phyloP scores from a whole-genome alignment of 73 alveolate genomes.

The Paramecium sonneborni region DNA sequence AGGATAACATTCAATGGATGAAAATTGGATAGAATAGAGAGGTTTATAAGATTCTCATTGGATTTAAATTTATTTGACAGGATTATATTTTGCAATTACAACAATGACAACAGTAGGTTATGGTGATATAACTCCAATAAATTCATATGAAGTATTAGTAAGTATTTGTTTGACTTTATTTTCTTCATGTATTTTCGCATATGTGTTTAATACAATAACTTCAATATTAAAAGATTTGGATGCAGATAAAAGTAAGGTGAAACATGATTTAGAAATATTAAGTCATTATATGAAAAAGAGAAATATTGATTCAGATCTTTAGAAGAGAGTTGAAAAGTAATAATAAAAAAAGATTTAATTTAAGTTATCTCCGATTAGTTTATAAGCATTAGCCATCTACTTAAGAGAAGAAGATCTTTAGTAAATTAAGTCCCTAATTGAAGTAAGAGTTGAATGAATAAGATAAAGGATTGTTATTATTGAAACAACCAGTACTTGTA shows the following conservation, averaged over 20 bases:
- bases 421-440: background rate
- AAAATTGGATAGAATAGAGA: conserved; percentile 17
- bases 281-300: conserved; percentile 22
- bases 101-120: conserved; percentile 56
- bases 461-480: conserved; percentile 31
- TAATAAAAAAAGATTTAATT: background rate
- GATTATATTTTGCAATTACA: conserved; percentile 48
- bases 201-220: conserved; percentile 38
- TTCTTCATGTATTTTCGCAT: conserved; percentile 38
- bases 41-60: background rate
- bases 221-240: background rate
- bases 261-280: background rate
- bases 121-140: conserved; percentile 51
- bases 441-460: conserved; percentile 10
- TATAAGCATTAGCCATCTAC: conserved; percentile 17
- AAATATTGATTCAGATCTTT: conserved; percentile 2
- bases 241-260: conserved; percentile 2
- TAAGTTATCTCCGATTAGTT: conserved; percentile 2
- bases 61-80: conserved; percentile 28
- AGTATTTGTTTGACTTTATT: conserved; percentile 1
- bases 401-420: background rate
- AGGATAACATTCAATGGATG: background rate
- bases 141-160: conserved; percentile 22
- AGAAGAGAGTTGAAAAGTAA: conserved; percentile 41
- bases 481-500: background rate